phyloP scores from a whole-genome alignment of 2,329 filamentous ascomycete species.

The Lecanicillium sp. region DNA sequence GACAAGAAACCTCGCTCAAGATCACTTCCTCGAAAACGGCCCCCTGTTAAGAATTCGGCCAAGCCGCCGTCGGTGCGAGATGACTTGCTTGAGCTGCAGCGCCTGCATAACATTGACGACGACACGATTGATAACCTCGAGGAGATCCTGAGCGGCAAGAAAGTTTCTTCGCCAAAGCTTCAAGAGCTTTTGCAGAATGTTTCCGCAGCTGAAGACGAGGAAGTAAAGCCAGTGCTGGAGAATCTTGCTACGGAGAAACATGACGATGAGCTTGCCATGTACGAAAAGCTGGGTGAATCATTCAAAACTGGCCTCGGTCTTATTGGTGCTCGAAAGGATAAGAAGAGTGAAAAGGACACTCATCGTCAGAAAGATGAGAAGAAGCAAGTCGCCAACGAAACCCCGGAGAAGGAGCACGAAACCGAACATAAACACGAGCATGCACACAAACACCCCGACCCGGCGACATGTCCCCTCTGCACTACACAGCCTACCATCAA shows the following conservation, averaged over 20 bases:
- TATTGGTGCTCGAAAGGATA: neutral
- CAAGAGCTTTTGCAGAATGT: slow-evolving; percentile 18
- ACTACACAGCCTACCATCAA: neutral
- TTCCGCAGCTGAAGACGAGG: slow-evolving; percentile 14
- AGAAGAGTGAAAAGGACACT: neutral
- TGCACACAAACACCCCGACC: neutral
- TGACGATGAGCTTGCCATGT: slow-evolving; percentile 6
- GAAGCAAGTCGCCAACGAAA: neutral
- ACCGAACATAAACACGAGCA: neutral
- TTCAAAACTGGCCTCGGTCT: slow-evolving; percentile 4
- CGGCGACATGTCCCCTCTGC: slow-evolving; percentile 6
- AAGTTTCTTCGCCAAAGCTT: slow-evolving; percentile 17
- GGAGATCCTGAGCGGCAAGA: slow-evolving; percentile 35
- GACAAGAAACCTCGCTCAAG: slow-evolving; percentile 17
- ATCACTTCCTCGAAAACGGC: slow-evolving; percentile 34
- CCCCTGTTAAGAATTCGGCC: slow-evolving; percentile 44
- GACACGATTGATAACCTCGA: slow-evolving; percentile 52
- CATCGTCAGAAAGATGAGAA: neutral
- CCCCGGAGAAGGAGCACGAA: neutral
- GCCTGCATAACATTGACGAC: slow-evolving; percentile 46
- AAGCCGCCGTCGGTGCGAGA: slow-evolving; percentile 46
- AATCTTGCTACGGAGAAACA: slow-evolving; percentile 1
- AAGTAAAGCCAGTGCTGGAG: neutral
- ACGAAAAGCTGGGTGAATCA: slow-evolving; percentile 5
- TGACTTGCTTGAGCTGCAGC: slow-evolving; percentile 45